Evolutionary conservation across 164 flowering plant species (phyloP).

Genomic region (Protea cynaroides): DNA sequence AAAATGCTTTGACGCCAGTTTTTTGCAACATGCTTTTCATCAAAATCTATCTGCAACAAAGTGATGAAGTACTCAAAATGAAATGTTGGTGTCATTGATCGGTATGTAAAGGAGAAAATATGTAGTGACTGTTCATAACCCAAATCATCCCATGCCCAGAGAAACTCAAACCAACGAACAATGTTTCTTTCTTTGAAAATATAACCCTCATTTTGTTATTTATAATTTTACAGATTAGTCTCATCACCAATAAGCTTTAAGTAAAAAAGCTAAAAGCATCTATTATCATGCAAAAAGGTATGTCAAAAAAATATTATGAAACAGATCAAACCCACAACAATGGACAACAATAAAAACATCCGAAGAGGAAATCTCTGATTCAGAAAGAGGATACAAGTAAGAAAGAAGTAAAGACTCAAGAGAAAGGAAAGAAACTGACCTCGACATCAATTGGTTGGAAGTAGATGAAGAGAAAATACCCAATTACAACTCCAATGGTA

Average conservation of each 20-base stretch:
- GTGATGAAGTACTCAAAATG: too few species aligned
- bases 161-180: too few species aligned
- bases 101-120: neutral
- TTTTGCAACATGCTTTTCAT: too few species aligned
- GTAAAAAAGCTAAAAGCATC: neutral
- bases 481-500: constrained; percentile 57
- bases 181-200: neutral
- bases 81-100: neutral
- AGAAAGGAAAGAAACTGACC: constrained; percentile 30
- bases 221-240: too few species aligned
- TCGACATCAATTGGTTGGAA: constrained; percentile 70
- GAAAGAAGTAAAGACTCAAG: neutral
- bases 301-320: neutral
- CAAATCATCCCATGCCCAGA: neutral
- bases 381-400: neutral
- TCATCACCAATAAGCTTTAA: neutral
- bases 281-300: neutral
- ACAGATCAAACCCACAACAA: neutral
- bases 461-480: constrained; percentile 76
- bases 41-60: too few species aligned
- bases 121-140: neutral
- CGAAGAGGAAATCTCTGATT: neutral
- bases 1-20: too few species aligned
- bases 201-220: neutral
- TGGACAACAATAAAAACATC: neutral